A percentile compares a stretch with the other conserved stretches of the same genome.
phyloP scores from a whole-genome alignment of 192 early-diverging fungal species.

The Kappamyces sp. region DNA sequence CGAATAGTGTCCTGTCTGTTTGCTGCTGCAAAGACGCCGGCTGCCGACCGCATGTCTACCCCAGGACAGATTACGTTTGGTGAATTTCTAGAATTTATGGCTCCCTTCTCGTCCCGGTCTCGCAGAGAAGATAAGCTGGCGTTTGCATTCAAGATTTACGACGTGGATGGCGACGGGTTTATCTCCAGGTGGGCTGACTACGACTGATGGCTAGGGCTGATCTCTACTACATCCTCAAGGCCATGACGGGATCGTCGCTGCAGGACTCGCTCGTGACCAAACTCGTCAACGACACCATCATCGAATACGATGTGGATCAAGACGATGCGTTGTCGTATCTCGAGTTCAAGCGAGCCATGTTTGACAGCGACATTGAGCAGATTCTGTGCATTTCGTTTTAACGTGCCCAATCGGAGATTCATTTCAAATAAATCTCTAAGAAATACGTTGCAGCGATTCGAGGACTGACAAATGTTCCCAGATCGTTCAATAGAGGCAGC shows the following conservation, averaged over 20 bases:
- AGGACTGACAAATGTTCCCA: no score
- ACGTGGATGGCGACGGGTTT: constrained; percentile 44
- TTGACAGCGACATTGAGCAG: constrained; percentile 33
- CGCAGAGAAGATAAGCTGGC: constrained; percentile 40
- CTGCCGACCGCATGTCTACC: no score
- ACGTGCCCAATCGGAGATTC: not conserved
- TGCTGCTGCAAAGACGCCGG: constrained; percentile 30
- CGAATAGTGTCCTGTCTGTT: constrained; percentile 38
- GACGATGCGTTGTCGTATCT: constrained; percentile 42
- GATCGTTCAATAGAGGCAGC: no score
- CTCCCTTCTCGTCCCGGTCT: constrained; percentile 21
- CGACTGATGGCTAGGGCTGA: constrained; percentile 34
- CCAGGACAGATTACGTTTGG: constrained; percentile 37
- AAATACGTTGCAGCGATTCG: no score
- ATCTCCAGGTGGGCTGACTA: no score
- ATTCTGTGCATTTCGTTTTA: constrained; percentile 34
- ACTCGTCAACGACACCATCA: constrained; percentile 41
- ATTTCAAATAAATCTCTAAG: not conserved
- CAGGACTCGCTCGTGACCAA: constrained; percentile 33
- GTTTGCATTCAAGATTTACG: constrained; percentile 52
- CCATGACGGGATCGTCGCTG: constrained; percentile 36
- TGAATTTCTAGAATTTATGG: constrained; percentile 31
- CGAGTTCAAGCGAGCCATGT: constrained; percentile 43
- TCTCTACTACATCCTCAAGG: constrained; percentile 33
- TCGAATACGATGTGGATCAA: constrained; percentile 40